Evolutionary conservation across 1,139 yeast species (phyloP).

Genomic region (Schizosaccharomyces versatilis): DNA sequence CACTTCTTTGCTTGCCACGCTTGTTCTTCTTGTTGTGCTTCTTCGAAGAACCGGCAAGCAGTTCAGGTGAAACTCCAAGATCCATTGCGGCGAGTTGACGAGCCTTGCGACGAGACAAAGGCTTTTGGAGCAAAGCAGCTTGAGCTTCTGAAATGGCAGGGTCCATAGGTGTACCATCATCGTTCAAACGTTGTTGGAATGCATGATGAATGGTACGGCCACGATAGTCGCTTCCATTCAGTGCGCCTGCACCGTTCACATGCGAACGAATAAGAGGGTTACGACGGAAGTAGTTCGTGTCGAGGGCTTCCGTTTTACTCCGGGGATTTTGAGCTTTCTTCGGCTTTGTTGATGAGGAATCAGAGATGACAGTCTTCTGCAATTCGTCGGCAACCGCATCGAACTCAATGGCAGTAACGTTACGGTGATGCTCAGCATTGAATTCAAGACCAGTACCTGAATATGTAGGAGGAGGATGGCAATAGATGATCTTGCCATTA

Average conservation of each 20-base stretch:
- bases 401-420: slow-evolving; percentile 21
- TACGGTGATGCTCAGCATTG: slow-evolving; percentile 49
- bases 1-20: slow-evolving; percentile 5
- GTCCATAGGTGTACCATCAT: slow-evolving; percentile 5
- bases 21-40: slow-evolving; percentile 10
- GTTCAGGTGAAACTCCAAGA: slow-evolving; percentile 7
- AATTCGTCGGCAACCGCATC: slow-evolving; percentile 6
- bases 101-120: slow-evolving; percentile 10
- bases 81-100: slow-evolving; percentile 6
- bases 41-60: slow-evolving; percentile 3
- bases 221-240: slow-evolving; percentile 2
- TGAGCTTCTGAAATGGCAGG: background rate
- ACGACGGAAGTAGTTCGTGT: slow-evolving; percentile 4
- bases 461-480: slow-evolving; percentile 60
- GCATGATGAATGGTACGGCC: slow-evolving; percentile 9
- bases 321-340: slow-evolving; percentile 3
- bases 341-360: background rate
- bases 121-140: slow-evolving; percentile 5
- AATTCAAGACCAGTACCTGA: slow-evolving; percentile 32
- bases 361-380: slow-evolving; percentile 1
- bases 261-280: slow-evolving; percentile 4
- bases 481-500: slow-evolving; percentile 65
- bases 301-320: slow-evolving; percentile 1
- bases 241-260: slow-evolving; percentile 8
- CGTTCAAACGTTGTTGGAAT: slow-evolving; percentile 8